Evolutionary conservation across 1,139 yeast species (phyloP), one percentile per base, ranked within the genome.

Genomic region (Suhomyces wounanorum): DNA sequence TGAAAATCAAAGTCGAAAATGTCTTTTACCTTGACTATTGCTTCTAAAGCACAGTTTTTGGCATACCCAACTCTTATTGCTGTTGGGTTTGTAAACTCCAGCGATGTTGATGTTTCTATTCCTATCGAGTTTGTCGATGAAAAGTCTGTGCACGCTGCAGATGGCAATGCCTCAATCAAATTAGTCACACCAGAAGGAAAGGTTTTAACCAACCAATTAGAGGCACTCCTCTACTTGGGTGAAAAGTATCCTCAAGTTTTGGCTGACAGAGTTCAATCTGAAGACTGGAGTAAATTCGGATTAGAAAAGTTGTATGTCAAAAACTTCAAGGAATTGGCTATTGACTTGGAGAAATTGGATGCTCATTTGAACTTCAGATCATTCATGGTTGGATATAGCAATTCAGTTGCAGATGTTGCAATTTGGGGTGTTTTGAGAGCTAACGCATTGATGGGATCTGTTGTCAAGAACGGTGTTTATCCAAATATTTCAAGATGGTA

Each of bases 401-500:
- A 82, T 55, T 75, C 95, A 11, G 71, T 84, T 50, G 95, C 96
- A 49, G 99, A 94, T 70, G 76, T 90, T 55, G 89, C 95, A 14
- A 79, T 88, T 30, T 94, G 97, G 97, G 98, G 98, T 70, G 89
- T 87, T 42, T 79, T 94, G 61, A 84, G 97, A 73, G 89, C 96
- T 57, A 92, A 94, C 68, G 90, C 96, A 49, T 85, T 94, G 67
- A 90, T 91, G 78, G 96, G 94, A 30, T 89, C 97, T 11, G 85
- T 89, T 55, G 80, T 92, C 69, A 92, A 90, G 77, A 88, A 84
- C 71, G 89, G 87, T 49, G 87, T 86, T 31, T 90, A 87, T 73
- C 79, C 85, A 66, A 91, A 92, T 72, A 82, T 94, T 58, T 83
- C 96, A 49, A 87, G 99, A 77, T 94, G 98, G 98, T 94, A 90